Base-by-base conservation (phyloP, 176 grass and related monocot species). In the sorghum (Sorghum bicolor) region DNA sequence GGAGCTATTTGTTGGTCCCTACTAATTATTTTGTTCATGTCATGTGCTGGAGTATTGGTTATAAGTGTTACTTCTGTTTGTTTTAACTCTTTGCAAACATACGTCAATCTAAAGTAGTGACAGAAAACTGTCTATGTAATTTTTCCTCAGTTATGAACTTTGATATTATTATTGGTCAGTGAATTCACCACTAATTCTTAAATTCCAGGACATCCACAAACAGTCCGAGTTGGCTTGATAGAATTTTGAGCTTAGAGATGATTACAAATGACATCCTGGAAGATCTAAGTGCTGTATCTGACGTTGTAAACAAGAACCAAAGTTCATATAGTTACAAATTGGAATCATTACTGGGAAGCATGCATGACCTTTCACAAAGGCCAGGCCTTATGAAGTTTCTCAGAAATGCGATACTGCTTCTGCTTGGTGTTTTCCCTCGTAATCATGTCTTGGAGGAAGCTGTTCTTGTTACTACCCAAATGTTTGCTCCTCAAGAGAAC, bases 401-500 rank as follows among this genome's bases (percentile, higher is more conserved):
- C 52, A 88, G 84, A 40, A 98, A 95, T 70, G 87, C 92, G 40
- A 86, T 98, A 85, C 40, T 94, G 72, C 91, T 91, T 91, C 88
- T 76, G 66, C 89, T 95, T 85, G 72, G 84, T 82, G 67, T 93
- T 73, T 93, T 98, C 74, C 96, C 92, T 45, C 91, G 96, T 69
- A 95, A 93, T 82, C 86, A 93, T 83, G 79, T 90, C 74, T 91
- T 98, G 85, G 90, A 98, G 85, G 88, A 98, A 86, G 85, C 96
- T 72, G 61, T 98, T 80, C 96, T 98, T 88, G 80, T 52, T 85
- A 82, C 91, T 38, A 82, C 94, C 74, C 79, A 89, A 58, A 82
- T 73, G 15, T 78, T 82, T 86, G 61, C 48, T 16, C 45, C 83
- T 83, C 48, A 82, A 77, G 73, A 65, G 31, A 92, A 87, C 63